Evolutionary conservation across 2,329 filamentous ascomycete genomes (phyloP).

Genomic region (Colletotrichum shisoi): DNA sequence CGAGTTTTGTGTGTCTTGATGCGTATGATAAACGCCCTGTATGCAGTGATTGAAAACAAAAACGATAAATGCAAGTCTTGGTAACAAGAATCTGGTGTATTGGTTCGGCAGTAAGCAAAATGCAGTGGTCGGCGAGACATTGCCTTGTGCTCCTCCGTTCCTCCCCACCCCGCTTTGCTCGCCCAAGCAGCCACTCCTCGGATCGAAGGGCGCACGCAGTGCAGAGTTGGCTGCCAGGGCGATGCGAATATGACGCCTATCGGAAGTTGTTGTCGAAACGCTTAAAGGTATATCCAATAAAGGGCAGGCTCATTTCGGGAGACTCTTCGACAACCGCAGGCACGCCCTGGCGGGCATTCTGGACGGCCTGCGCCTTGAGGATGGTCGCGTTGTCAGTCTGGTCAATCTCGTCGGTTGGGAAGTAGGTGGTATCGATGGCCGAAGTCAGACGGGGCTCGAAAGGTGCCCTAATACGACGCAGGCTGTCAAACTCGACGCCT

Average conservation of each 20-base stretch:
- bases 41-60: slow-evolving; percentile 35
- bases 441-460: slow-evolving; percentile 94
- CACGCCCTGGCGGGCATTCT: slow-evolving; percentile 63
- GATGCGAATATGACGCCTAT: slow-evolving; percentile 44
- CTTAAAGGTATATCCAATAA: slow-evolving; percentile 98
- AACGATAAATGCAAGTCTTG: slow-evolving; percentile 39
- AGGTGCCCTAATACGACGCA: slow-evolving; percentile 90
- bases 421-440: slow-evolving; percentile 96
- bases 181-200: neutral
- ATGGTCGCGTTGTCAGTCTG: slow-evolving; percentile 92
- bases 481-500: slow-evolving; percentile 91
- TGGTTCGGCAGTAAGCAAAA: slow-evolving; percentile 31
- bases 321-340: slow-evolving; percentile 71
- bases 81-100: slow-evolving; percentile 33
- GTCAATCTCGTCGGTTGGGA: slow-evolving; percentile 98
- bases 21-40: slow-evolving; percentile 36
- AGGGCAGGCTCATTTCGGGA: slow-evolving; percentile 94
- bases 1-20: slow-evolving; percentile 38
- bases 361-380: slow-evolving; percentile 82
- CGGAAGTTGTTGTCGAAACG: slow-evolving; percentile 81
- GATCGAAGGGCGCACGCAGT: neutral
- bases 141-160: neutral
- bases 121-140: slow-evolving; percentile 19
- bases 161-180: neutral
- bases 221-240: slow-evolving; percentile 7